Conservation (phyloP, 176 grass and related monocot species). For the Triticum dicoccoides region DNA sequence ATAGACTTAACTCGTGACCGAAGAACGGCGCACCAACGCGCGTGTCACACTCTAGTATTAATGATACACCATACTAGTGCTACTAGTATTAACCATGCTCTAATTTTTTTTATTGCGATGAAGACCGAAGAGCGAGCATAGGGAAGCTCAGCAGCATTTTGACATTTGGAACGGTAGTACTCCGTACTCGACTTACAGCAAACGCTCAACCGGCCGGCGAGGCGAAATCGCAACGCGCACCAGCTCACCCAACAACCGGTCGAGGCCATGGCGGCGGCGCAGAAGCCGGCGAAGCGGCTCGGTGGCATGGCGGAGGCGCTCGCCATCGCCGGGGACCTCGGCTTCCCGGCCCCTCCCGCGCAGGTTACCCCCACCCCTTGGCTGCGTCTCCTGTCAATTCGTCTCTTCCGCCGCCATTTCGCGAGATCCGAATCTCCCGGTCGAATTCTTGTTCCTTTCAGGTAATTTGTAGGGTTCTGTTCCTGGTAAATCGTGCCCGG, state of each 20-base stretch:
- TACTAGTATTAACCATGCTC: too few relatives aligned
- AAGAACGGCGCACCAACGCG: too few relatives aligned
- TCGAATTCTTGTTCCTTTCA: neutral
- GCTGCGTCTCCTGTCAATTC: neutral
- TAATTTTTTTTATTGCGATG: too few relatives aligned
- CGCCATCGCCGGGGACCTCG: conserved; percentile 86
- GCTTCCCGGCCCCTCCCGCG: conserved; percentile 64
- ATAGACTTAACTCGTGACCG: too few relatives aligned
- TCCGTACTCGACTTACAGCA: neutral
- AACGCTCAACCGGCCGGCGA: conserved; percentile 12
- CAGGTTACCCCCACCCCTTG: conserved; percentile 41
- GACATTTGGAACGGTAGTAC: too few relatives aligned
- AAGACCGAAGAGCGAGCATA: too few relatives aligned
- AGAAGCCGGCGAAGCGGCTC: conserved; percentile 63
- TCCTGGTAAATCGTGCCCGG: too few relatives aligned
- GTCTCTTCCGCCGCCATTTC: neutral
- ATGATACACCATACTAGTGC: too few relatives aligned
- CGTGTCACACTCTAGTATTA: too few relatives aligned
- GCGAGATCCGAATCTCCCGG: conserved; percentile 5
- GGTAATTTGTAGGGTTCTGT: neutral
- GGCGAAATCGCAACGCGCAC: neutral
- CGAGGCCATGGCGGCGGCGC: conserved; percentile 41
- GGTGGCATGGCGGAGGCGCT: conserved; percentile 93
- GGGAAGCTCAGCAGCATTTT: too few relatives aligned
- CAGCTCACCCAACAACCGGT: neutral